Base-by-base conservation (phyloP, 2,329 filamentous ascomycete genomes). In the Colletotrichum orbiculare region DNA sequence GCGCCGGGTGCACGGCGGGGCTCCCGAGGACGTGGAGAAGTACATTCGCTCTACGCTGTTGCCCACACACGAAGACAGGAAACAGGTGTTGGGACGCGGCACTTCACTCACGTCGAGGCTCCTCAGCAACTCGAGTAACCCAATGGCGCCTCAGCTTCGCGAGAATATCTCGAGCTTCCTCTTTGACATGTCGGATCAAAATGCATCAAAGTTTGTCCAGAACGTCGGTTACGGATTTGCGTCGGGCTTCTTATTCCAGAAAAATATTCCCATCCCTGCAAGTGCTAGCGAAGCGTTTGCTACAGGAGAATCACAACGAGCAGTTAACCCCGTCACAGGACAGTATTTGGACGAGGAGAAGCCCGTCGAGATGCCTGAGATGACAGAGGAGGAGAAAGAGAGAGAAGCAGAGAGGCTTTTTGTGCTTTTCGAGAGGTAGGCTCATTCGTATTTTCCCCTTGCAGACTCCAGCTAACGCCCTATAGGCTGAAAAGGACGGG, bases 201-300 rank as follows among this genome's bases (percentile, higher is more conserved):
- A 97, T 71, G 87, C 94, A 0, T 86, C 85, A 13, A 91, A 84
- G 37, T 96, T 97, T 72, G 91, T 98, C 1, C 85, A 92, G 55
- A 97, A 97, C 70, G 92, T 99, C 11, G 96, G 96, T 0, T 99
- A 97, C 74, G 96, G 96, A 0, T 97, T 92, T 73, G 96, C 96
- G 0, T 92, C 94, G 0, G 96, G 96, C 0, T 97, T 96, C 74
- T 81, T 99, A 13, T 90, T 94, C 79, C 90, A 91, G 68, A 91
- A 95, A 67, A 92, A 96, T 60, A 88, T 98, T 11, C 84, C 90
- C 0, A 82, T 97, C 25, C 93, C 94, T 0, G 83, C 89, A 64
- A 89, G 84, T 59, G 86, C 89, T 1, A 79, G 88, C 9, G 85
- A 89, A 70, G 82, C 84, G 7, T 83, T 70, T 58, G 75, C 72